phyloP scores from a whole-genome alignment of 768 basidiomycete genomes.

The Boletus vinaceobasis region DNA sequence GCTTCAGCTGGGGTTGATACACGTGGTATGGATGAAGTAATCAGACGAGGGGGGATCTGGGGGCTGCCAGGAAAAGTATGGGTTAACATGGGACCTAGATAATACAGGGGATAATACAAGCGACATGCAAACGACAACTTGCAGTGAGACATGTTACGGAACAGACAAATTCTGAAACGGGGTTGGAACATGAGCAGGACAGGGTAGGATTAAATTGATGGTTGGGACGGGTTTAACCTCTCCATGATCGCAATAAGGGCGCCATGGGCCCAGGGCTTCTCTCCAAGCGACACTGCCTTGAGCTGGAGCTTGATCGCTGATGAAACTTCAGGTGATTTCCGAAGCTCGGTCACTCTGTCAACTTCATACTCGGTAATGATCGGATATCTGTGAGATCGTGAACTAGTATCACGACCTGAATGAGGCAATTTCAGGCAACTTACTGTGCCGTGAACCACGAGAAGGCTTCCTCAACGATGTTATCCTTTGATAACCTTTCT shows the following conservation, averaged over 20 bases:
- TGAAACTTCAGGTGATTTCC: conserved; percentile 21
- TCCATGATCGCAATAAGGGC: conserved; percentile 26
- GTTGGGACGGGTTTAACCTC: conserved; percentile 11
- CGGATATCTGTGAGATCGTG: conserved; percentile 12
- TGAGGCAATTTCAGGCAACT: conserved; percentile 5
- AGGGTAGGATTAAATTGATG: not conserved
- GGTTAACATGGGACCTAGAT: conserved; percentile 22
- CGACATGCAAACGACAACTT: not conserved
- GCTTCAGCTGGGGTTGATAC: conserved; percentile 43
- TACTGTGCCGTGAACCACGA: conserved; percentile 32
- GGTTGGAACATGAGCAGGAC: not conserved
- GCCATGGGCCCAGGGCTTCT: conserved; percentile 26
- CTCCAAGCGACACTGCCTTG: conserved; percentile 20
- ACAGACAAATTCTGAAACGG: not conserved
- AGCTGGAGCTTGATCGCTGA: conserved; percentile 22
- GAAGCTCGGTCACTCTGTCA: conserved; percentile 16
- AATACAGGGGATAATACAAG: not conserved
- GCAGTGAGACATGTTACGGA: not conserved
- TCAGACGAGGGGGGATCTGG: conserved; percentile 67
- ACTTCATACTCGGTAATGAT: conserved; percentile 16
- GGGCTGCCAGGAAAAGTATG: conserved; percentile 69
- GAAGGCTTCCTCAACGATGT: conserved; percentile 29
- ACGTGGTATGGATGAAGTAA: conserved; percentile 63
- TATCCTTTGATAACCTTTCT: conserved; percentile 20
- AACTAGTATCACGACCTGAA: not conserved